Percentiles rank a stretch among this genome's conserved stretches.
Conservation (phyloP, 2,329 filamentous ascomycete genomes). For the Paecilomyces sp. region DNA sequence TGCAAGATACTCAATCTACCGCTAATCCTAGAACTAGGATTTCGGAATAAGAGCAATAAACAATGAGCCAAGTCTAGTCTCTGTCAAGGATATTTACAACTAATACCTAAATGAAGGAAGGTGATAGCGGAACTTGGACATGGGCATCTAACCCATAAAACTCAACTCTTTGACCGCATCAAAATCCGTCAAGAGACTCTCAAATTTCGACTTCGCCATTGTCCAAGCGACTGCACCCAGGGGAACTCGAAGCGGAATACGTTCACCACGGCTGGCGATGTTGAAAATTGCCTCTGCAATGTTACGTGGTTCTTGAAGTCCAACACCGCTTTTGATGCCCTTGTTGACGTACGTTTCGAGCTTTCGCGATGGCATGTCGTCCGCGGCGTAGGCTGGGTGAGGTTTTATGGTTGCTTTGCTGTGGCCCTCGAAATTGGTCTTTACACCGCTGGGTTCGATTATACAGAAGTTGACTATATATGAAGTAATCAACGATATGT, state of each 20-base stretch:
- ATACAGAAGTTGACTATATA: conserved; percentile 31
- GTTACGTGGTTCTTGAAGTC: not conserved
- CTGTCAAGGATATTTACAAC: too few relatives aligned
- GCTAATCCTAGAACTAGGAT: too few relatives aligned
- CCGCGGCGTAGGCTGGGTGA: not conserved
- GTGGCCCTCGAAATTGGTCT: conserved; percentile 36
- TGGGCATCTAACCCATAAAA: not conserved
- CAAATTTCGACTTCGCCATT: not conserved
- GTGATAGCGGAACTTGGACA: too few relatives aligned
- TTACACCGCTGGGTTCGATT: conserved; percentile 35
- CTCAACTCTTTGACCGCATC: not conserved
- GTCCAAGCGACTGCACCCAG: not conserved
- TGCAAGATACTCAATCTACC: too few relatives aligned
- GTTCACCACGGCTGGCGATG: not conserved
- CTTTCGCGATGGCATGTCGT: not conserved
- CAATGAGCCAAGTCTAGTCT: too few relatives aligned
- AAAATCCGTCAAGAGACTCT: not conserved
- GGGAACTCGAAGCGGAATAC: not conserved
- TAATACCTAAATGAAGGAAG: too few relatives aligned
- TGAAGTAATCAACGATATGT: not conserved
- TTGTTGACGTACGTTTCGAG: not conserved
- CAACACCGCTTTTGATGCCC: not conserved
- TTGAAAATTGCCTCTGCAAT: not conserved
- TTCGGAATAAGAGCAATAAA: too few relatives aligned
- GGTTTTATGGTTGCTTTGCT: conserved; percentile 6